Base-by-base conservation (phyloP, 768 basidiomycete species). In the Flagelloscypha sp. region DNA sequence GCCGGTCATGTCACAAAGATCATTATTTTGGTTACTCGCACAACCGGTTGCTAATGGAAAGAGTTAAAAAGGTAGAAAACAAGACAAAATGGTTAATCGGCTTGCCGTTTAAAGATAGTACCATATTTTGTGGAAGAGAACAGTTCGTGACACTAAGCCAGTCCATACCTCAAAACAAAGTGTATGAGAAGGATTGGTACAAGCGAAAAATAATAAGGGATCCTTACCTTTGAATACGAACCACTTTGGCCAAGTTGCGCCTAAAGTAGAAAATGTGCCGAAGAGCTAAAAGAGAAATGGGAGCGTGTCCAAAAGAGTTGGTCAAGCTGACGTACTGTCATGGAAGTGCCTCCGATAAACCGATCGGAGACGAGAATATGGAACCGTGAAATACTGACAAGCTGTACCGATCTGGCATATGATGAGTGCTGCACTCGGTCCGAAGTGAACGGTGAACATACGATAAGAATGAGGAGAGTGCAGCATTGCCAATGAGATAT, bases 341-440 rank as follows among this genome's bases (percentile, higher is more conserved):
- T 99, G 58, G 98, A 99, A 0, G 95, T 99, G 33, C 95, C 95
- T 19, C 95, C 95, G 35, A 99, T 95, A 9, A 95, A 52, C 0
- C 94, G 95, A 53, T 99, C 95, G 1, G 95, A 90, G 23, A 99
- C 80, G 35, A 84, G 77, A 3, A 92, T 97, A 50, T 98, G 95
- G 72, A 98, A 99, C 3, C 94, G 95, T n/a, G 92, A 88, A 42
- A 98, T 90, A 7, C 95, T 92, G 13, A 97, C 94, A 52, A 98
- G 98, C 57, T 99, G 94, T 12, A 98, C 82, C 5, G 94, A 97
- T 30, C 94, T 94, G 40, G 19, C 29, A 36, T 15, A 17, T 27
- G 24, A 44, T 39, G 39, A 35, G 30, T 33, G 30, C 33, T 25
- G 40, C 13, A 7, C 12, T 13, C 8, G 13, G 21, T 25, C 20